A percentile compares a stretch with the other conserved stretches of the same genome.
phyloP scores from a whole-genome alignment of 192 early-diverging fungal genomes.

The Spizellomyces sp. region DNA sequence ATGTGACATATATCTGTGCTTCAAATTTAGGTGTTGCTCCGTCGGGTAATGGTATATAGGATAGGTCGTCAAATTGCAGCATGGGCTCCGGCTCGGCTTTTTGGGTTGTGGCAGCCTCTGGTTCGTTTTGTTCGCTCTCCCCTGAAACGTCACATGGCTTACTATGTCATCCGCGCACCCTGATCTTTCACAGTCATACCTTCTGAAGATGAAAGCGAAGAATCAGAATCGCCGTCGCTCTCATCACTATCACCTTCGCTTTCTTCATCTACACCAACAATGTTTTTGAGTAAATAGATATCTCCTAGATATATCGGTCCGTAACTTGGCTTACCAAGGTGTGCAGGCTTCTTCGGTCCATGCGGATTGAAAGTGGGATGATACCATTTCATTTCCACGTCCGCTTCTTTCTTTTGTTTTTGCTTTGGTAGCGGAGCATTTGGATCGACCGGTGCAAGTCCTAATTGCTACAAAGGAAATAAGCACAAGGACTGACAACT shows the following conservation, averaged over 20 bases:
- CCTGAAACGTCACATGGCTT: background rate
- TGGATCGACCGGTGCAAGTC: conserved; percentile 11
- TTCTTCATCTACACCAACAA: background rate
- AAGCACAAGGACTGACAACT: background rate
- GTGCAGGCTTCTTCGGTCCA: conserved; percentile 41
- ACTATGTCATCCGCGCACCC: background rate
- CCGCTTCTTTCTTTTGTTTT: conserved; percentile 19
- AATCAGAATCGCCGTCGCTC: conserved; percentile 22
- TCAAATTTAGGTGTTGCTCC: conserved; percentile 31
- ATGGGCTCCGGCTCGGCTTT: conserved; percentile 1
- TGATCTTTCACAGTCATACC: background rate
- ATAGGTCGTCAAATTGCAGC: conserved; percentile 18
- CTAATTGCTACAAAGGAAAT: conserved; percentile 1
- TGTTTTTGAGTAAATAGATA: background rate
- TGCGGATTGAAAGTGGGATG: conserved; percentile 51
- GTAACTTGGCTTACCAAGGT: conserved; percentile 2
- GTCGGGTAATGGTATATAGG: conserved; percentile 36
- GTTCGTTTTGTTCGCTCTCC: background rate
- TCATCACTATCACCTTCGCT: conserved; percentile 27
- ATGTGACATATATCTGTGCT: conserved; percentile 45
- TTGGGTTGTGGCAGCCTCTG: background rate
- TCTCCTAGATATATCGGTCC: background rate
- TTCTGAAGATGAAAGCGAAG: too few relatives aligned
- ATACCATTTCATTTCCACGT: conserved; percentile 45
- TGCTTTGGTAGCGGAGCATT: conserved; percentile 11